A percentile compares a stretch with the other conserved stretches of the same genome.
Evolutionary conservation across 2,329 filamentous ascomycete genomes (phyloP).

Genomic region (Lecanicillium sp.): DNA sequence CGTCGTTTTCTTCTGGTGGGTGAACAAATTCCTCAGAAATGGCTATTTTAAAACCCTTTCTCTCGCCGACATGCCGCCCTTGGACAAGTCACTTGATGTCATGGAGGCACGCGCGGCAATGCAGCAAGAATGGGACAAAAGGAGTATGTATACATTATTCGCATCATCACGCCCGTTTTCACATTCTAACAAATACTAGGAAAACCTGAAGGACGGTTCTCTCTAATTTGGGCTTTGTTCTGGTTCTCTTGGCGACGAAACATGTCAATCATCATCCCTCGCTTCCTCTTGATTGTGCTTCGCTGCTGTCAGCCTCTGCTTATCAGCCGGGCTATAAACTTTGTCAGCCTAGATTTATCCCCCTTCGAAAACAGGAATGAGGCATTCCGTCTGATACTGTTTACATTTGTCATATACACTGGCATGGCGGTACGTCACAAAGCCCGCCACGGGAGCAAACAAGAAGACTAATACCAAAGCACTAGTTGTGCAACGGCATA

Average conservation of each 20-base stretch:
- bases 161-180: neutral
- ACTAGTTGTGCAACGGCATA: constrained; percentile 7
- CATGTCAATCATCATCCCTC: neutral
- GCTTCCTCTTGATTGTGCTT: neutral
- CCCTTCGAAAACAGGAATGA: constrained; percentile 5
- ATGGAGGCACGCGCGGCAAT: neutral
- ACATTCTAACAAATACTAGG: neutral
- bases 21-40: neutral
- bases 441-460: neutral
- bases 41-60: neutral
- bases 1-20: constrained; percentile 1
- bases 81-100: neutral
- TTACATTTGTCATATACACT: neutral
- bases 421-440: constrained; percentile 2
- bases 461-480: neutral
- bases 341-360: neutral
- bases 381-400: neutral
- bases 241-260: neutral
- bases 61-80: neutral
- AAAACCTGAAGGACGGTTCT: neutral
- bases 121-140: constrained; percentile 1
- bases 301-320: constrained; percentile 3
- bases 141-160: neutral
- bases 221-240: neutral
- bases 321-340: constrained; percentile 1